Evolutionary conservation across 495 filamentous ascomycete genomes (phyloP).

Genomic region (Mytilinidion resinicola): DNA sequence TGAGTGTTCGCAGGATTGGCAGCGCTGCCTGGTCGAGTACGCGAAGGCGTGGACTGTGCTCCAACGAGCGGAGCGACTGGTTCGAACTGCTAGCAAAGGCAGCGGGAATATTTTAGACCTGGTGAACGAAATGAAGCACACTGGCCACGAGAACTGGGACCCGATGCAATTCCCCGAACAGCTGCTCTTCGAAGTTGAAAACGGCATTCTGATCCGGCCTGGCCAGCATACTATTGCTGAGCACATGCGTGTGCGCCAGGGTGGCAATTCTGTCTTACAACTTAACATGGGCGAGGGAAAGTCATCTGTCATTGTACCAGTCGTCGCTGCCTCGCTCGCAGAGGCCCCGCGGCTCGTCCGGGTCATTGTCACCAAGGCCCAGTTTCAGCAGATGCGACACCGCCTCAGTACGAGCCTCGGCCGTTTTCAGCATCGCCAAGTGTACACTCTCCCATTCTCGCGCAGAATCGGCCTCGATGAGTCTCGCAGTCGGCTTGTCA

Average conservation of each 20-base stretch:
- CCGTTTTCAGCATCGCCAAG: slow-evolving; percentile 50
- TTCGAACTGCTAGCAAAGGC: slow-evolving; percentile 1
- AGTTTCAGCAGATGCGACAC: slow-evolving; percentile 57
- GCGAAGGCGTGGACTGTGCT: slow-evolving; percentile 36
- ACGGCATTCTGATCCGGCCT: slow-evolving; percentile 54
- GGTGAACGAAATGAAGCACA: slow-evolving; percentile 45
- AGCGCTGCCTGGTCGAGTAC: slow-evolving; percentile 32
- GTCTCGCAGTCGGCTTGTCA: slow-evolving; percentile 32
- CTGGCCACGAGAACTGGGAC: slow-evolving; percentile 49
- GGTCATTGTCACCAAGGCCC: slow-evolving; percentile 57
- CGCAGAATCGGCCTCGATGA: slow-evolving; percentile 39
- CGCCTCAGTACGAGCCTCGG: slow-evolving; percentile 55
- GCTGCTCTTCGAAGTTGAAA: slow-evolving; percentile 60
- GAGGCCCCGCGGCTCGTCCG: slow-evolving; percentile 47
- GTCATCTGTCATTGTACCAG: slow-evolving; percentile 62
- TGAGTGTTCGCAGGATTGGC: no score
- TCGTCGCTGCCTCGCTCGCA: slow-evolving; percentile 51
- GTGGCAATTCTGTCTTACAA: slow-evolving; percentile 54
- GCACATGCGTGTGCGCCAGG: slow-evolving; percentile 49
- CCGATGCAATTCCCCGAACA: slow-evolving; percentile 47
- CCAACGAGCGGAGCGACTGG: slow-evolving; percentile 38
- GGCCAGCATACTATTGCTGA: slow-evolving; percentile 53
- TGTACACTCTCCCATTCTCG: slow-evolving; percentile 61
- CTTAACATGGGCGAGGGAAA: slow-evolving; percentile 76
- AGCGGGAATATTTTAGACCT: slow-evolving; percentile 33